Conservation (phyloP, 2,329 filamentous ascomycete species). For the Pseudogymnoascus sp. region DNA sequence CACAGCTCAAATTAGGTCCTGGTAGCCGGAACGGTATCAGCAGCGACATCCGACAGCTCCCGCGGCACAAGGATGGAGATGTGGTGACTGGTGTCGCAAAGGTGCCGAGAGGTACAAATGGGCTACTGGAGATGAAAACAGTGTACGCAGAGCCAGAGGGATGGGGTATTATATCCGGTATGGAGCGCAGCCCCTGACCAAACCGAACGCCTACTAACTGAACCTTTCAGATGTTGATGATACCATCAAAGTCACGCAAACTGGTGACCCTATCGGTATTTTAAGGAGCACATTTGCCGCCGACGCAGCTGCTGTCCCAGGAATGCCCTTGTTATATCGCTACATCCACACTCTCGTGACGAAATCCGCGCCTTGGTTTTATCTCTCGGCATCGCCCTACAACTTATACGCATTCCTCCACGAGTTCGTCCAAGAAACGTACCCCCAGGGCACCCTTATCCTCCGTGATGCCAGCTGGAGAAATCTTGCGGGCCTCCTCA, state of each 20-base stretch:
- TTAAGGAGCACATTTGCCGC: constrained; percentile 78
- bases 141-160: constrained; percentile 69
- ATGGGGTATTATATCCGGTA: constrained; percentile 75
- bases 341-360: constrained; percentile 50
- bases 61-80: constrained; percentile 39
- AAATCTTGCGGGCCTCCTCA: constrained; percentile 71
- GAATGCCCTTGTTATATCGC: constrained; percentile 80
- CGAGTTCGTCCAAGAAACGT: constrained; percentile 63
- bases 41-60: constrained; percentile 51
- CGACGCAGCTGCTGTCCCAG: constrained; percentile 59
- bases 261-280: constrained; percentile 72
- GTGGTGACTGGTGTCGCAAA: constrained; percentile 41
- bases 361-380: constrained; percentile 72
- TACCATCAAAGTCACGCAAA: constrained; percentile 87
- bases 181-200: constrained; percentile 14
- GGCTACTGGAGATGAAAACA: constrained; percentile 59
- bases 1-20: constrained; percentile 54
- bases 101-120: constrained; percentile 45
- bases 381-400: constrained; percentile 88
- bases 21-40: constrained; percentile 67
- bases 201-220: neutral
- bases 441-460: constrained; percentile 70
- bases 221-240: constrained; percentile 72
- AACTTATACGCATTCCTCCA: constrained; percentile 86
- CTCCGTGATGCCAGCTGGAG: constrained; percentile 82